Evolutionary conservation across 73 alveolate genomes (phyloP).

Genomic region (Effrenium voratum): DNA sequence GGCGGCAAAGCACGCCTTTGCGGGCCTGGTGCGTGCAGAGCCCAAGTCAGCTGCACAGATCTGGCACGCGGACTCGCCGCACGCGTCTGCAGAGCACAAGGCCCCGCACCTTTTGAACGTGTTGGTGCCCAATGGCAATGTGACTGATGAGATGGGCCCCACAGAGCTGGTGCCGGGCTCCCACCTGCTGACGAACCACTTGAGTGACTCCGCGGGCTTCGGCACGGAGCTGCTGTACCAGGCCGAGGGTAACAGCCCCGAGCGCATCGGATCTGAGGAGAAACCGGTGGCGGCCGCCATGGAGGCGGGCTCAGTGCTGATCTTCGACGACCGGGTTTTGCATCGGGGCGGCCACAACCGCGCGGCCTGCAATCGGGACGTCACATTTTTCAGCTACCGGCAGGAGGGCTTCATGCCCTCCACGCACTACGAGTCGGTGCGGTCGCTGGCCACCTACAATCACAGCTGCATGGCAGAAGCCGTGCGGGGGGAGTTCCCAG

Average conservation of each 20-base stretch:
- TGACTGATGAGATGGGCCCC: constrained; percentile 46
- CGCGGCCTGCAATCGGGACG: constrained; percentile 51
- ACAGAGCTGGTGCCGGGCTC: constrained; percentile 78
- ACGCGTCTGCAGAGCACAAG: not conserved
- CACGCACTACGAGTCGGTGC: constrained; percentile 71
- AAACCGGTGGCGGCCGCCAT: constrained; percentile 49
- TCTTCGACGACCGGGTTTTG: constrained; percentile 72
- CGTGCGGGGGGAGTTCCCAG: constrained; percentile 66
- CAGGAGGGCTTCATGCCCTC: constrained; percentile 27
- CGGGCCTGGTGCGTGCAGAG: constrained; percentile 63
- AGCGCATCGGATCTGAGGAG: constrained; percentile 26
- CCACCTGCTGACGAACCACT: constrained; percentile 49
- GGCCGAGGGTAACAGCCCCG: constrained; percentile 20
- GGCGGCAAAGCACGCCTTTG: not conserved
- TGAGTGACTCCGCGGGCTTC: not conserved
- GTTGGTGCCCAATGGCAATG: constrained; percentile 16
- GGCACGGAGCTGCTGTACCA: constrained; percentile 60
- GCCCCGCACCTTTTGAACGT: constrained; percentile 66
- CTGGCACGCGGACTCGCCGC: constrained; percentile 93
- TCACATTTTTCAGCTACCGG: constrained; percentile 51
- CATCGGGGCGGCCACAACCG: constrained; percentile 71
- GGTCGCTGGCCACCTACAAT: constrained; percentile 39
- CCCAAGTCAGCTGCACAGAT: constrained; percentile 57
- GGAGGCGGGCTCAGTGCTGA: constrained; percentile 57
- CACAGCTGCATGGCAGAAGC: constrained; percentile 1